phyloP scores from a whole-genome alignment of 306 rosid genomes.

The Erythrophleum fordii region DNA sequence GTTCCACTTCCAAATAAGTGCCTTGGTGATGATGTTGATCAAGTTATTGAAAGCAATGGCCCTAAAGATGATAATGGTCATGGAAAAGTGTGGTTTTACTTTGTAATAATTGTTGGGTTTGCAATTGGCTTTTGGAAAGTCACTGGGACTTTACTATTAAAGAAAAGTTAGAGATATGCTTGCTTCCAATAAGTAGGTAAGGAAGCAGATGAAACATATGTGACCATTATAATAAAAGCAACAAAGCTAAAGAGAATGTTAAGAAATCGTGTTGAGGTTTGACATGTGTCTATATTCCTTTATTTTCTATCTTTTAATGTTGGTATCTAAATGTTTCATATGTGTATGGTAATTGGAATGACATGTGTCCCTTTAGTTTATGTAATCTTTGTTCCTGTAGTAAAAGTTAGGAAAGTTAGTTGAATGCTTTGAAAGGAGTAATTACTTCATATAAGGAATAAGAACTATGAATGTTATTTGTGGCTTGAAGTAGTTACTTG shows the following conservation, averaged over 20 bases:
- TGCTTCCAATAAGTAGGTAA: not conserved
- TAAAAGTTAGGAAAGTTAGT: no score
- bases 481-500: no score
- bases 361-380: not conserved
- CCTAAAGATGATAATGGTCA: not conserved
- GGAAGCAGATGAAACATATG: not conserved
- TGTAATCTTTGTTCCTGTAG: not conserved
- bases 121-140: not conserved
- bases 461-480: no score
- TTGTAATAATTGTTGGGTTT: not conserved
- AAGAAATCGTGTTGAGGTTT: not conserved
- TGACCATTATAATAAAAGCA: not conserved
- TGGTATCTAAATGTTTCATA: not conserved
- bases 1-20: not conserved
- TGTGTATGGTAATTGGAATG: not conserved
- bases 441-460: no score
- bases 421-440: no score
- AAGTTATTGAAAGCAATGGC: not conserved
- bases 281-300: not conserved
- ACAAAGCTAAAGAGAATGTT: not conserved
- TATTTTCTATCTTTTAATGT: not conserved
- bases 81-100: slow-evolving; percentile 4
- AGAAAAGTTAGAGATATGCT: not conserved
- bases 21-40: not conserved
- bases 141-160: not conserved